Base-by-base conservation (phyloP, 2,329 filamentous ascomycete genomes). In the Eutypa lata region DNA sequence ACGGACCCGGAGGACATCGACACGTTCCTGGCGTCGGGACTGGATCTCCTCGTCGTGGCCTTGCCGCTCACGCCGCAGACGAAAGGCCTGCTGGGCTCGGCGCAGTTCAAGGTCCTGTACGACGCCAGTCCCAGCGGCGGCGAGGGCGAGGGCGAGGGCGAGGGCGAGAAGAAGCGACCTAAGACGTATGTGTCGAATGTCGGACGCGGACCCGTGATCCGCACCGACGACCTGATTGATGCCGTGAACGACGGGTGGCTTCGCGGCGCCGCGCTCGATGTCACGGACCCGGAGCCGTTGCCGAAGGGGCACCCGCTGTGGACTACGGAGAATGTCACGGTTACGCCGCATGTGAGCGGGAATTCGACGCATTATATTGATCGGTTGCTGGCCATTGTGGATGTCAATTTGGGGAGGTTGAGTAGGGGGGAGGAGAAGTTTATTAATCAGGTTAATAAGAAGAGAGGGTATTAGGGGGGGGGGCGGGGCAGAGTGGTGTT, bases 211-310 rank as follows among this genome's bases (percentile, higher is more conserved):
- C 56, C 64, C 3, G 61, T 69, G 10, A 58, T 73, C 47, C 57
- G 69, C 28, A 67, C 65, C 1, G 63, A 75, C 7, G 83, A 79
- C 7, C 65, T 89, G 47, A 73, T 87, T 33, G 70, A 68, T 1
- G 81, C 84, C 1, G 68, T 89, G 19, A 64, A 72, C 49, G 57
- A 60, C 28, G 65, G 62, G 47, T 62, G 53, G 63, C 64, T 67
- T 52, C 55, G 71, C 18, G 86, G 86, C 22, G 87, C 86, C 0
- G 85, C 85, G 2, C 69, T 89, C 46, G 87, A 89, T 66, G 87
- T 89, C 2, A 84, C 86, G 2, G 85, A 89, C 58, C 86, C 86
- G 0, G 87, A 90, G 62, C 87, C 87, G 0, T 64, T 90, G 57
- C 86, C 85, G 0, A 61, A 68, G 16, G 80, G 82, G 21, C 79